These are phyloP conservation scores for Jatropha multifida DNA, from an alignment of 441 rosid species.

Conservation along the genomic window DNA sequence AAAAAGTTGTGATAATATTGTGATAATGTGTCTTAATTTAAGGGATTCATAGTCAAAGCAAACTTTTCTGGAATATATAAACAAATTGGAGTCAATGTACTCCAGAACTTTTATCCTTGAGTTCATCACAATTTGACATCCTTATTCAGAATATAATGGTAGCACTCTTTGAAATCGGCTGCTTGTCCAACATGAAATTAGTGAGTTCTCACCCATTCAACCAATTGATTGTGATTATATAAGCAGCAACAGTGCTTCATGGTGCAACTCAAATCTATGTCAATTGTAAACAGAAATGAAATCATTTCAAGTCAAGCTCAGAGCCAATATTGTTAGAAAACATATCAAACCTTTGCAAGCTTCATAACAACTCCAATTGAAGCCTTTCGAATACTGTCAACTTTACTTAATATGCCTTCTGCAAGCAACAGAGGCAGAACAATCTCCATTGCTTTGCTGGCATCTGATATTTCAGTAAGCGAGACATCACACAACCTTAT, in stretches of 20 bases:
- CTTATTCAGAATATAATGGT: background rate
- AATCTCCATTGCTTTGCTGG: slow-evolving; percentile 77
- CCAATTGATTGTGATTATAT: background rate
- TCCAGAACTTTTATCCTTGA: background rate
- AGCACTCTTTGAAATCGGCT: background rate
- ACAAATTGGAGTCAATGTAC: background rate
- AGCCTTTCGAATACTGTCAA: slow-evolving; percentile 82
- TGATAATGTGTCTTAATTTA: background rate
- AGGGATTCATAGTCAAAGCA: background rate
- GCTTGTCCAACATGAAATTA: background rate
- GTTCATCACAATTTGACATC: slow-evolving; percentile 1
- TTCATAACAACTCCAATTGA: slow-evolving; percentile 97
- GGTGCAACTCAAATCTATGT: slow-evolving; percentile 9
- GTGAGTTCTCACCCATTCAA: background rate
- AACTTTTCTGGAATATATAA: background rate
- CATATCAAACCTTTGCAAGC: slow-evolving; percentile 80
- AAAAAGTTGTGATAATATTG: background rate
- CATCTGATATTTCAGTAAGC: slow-evolving; percentile 78
- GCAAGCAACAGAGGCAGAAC: slow-evolving; percentile 87
- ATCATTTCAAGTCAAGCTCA: slow-evolving; percentile 6
- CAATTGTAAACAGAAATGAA: background rate
- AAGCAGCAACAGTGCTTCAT: background rate
- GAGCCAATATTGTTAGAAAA: slow-evolving; percentile 23
- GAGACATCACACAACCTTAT: slow-evolving; percentile 88
- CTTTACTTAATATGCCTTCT: slow-evolving; percentile 95